Conservation (phyloP, 768 basidiomycete genomes). For the Lanmaoa rubissima region DNA sequence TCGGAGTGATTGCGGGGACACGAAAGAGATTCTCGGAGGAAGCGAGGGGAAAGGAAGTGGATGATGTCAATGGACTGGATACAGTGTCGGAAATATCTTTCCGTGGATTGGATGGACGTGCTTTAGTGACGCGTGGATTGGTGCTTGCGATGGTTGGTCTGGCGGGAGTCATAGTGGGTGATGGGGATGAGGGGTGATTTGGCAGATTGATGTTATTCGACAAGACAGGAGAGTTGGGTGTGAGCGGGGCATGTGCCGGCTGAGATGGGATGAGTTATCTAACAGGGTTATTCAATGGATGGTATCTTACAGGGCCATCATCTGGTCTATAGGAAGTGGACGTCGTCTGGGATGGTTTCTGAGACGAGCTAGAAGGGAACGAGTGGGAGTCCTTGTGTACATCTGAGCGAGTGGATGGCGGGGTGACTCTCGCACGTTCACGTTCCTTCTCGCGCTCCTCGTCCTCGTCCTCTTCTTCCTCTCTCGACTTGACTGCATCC, state of each 20-base stretch:
- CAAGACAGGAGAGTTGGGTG: constrained; percentile 32
- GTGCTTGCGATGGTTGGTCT: constrained; percentile 11
- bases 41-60: constrained; percentile 23
- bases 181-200: constrained; percentile 24
- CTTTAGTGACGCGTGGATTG: constrained; percentile 29
- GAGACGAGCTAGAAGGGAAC: constrained; percentile 19
- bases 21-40: constrained; percentile 33
- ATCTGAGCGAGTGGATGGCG: constrained; percentile 20
- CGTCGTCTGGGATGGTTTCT: constrained; percentile 15
- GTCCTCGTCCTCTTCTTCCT: constrained; percentile 83
- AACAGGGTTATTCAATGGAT: neutral
- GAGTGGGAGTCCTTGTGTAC: constrained; percentile 18
- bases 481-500: constrained; percentile 69
- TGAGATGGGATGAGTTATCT: constrained; percentile 13
- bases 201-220: constrained; percentile 16
- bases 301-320: constrained; percentile 32
- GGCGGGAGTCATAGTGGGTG: constrained; percentile 27
- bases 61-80: constrained; percentile 13
- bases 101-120: constrained; percentile 28
- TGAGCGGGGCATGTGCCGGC: constrained; percentile 27
- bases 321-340: constrained; percentile 17
- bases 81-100: constrained; percentile 26
- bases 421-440: constrained; percentile 37
- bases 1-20: constrained; percentile 21
- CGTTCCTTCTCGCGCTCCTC: constrained; percentile 63